Percentiles rank a stretch among this genome's conserved stretches.
Conservation (phyloP, 225 moss, liverwort and hornwort species). For the Climacium dendroides region DNA sequence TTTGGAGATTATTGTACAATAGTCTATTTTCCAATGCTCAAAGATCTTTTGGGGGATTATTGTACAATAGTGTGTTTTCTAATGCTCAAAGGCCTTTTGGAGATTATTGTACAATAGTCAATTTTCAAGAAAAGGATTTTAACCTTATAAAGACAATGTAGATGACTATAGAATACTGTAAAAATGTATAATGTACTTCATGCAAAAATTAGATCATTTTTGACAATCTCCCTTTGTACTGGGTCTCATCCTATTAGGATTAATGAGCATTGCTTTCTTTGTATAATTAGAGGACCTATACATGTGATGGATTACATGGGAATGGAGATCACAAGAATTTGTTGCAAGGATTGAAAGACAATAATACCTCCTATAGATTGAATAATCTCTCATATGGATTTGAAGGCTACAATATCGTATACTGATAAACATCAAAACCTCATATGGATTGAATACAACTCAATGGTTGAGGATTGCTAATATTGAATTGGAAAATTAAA, state of each 20-base stretch:
- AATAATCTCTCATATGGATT: background rate
- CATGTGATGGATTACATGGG: background rate
- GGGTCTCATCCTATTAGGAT: too few species aligned
- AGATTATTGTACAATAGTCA: background rate
- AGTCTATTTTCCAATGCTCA: background rate
- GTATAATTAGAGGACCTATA: too few species aligned
- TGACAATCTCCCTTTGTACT: too few species aligned
- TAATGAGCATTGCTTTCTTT: too few species aligned
- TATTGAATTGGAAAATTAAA: background rate
- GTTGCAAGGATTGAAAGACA: background rate
- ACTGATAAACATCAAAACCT: background rate
- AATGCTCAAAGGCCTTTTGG: background rate
- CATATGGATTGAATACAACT: background rate
- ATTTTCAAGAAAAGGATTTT: too few species aligned
- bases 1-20: too few species aligned
- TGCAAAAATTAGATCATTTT: too few species aligned
- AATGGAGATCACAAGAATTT: background rate
- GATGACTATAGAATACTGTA: background rate
- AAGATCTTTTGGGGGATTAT: too few species aligned
- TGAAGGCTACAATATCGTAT: background rate
- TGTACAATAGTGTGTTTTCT: background rate
- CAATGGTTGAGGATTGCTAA: background rate
- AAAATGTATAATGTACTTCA: background rate
- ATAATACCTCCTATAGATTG: background rate
- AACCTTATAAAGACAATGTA: accelerated